Base-by-base conservation (phyloP, 768 basidiomycete species). In the Leucosporidium creatinivorum region DNA sequence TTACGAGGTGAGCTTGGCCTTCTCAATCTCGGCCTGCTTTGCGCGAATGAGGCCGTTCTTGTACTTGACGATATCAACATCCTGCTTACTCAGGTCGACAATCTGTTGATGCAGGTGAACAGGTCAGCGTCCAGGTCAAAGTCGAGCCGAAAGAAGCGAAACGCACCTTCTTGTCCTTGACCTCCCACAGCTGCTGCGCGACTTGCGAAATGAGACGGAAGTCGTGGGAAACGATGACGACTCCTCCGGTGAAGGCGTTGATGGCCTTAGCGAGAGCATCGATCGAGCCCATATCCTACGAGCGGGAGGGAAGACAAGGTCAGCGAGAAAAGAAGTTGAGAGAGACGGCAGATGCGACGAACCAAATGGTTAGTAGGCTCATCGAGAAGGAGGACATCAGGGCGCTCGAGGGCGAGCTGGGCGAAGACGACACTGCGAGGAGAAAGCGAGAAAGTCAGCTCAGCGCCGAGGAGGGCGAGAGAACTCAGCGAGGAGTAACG, bases 191-290 rank as follows among this genome's bases (percentile, higher is more conserved):
- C 78, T 98, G 94, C 77, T 98, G 90, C 49, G 94, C 96, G 48
- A 99, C 94, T 81, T 98, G 93, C 59, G 88, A 89, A 79, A 98
- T 97, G 72, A 98, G 86, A 75, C 94, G 89, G 89, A 99, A 99
- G 80, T 99, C 94, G 82, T 98, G 96, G 58, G 93, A 97, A 71
- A 99, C 96, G 77, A 99, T 98, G 74, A 98, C 96, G 50, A 99
- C 96, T 75, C 96, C 94, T 67, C 96, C 96, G 76, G 90, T 88
- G 78, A 91, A 99, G 76, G 89, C 90, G 79, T 94, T 96, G 83
- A 99, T 98, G 59, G 96, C 94, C 58, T 47, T 79, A 10, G 96
- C 96, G 58, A 99, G 85, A 1, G 96, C 94, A 77, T 98, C 94
- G 78, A 99, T 99, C 33, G 91, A 93, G 72, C 85, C 87, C 94